Conservation (phyloP, 202 grass and related monocot genomes). For the Carex arenaria region DNA sequence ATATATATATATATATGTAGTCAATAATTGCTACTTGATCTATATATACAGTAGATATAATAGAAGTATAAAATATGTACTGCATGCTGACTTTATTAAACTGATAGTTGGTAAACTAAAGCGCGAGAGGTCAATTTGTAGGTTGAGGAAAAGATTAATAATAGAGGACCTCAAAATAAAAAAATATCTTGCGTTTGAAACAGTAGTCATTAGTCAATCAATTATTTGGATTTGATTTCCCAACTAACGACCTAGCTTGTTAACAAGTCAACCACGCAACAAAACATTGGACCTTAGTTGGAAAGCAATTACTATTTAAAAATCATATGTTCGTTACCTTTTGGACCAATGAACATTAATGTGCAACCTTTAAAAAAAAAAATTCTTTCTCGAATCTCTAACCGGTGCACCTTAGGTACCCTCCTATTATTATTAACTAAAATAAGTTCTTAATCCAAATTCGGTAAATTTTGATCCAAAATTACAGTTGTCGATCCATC, state of each 20-base stretch:
- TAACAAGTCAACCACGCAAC: slow-evolving; percentile 18
- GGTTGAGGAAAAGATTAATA: slow-evolving; percentile 4
- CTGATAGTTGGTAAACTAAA: slow-evolving; percentile 22
- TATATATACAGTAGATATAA: neutral
- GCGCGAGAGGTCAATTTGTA: slow-evolving; percentile 1
- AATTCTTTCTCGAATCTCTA: no score
- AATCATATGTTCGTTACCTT: neutral
- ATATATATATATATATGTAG: no score
- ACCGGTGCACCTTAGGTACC: neutral
- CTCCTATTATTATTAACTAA: neutral
- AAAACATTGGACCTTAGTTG: neutral
- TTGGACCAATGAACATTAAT: neutral
- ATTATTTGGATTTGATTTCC: slow-evolving; percentile 29
- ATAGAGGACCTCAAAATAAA: neutral
- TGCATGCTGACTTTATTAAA: slow-evolving; percentile 3
- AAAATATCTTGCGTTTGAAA: neutral
- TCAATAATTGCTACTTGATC: neutral
- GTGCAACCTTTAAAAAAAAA: neutral
- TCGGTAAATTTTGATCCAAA: neutral
- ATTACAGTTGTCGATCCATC: neutral
- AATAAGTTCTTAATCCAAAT: neutral
- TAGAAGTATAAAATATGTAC: neutral
- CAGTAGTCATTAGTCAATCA: neutral
- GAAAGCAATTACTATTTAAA: slow-evolving; percentile 3
- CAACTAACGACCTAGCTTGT: neutral